Evolutionary conservation across 208 protist species (phyloP), one percentile per base, ranked within the genome.

Genomic region (Trypanosoma brucei): DNA sequence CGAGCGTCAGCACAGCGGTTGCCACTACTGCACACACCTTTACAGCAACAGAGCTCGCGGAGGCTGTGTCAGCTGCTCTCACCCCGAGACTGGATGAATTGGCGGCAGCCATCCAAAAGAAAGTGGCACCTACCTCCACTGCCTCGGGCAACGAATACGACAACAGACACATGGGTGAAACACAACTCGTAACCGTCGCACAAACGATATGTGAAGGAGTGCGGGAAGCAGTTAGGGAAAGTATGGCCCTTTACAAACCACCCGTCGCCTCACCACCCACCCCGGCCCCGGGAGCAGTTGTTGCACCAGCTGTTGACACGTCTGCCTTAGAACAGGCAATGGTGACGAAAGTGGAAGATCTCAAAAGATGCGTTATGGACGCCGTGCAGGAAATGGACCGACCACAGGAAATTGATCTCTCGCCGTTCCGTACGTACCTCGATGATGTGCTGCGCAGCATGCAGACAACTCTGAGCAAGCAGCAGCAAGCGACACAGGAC

Each of bases 351-450:
- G 36, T 78, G 42, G 68, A 62, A 0, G 48, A 9, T 44, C 62
- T 94, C 31, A 76, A 77, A n/a, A 51, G 42, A 38, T 76, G 72
- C 56, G 65, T 94, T 34, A 40, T 90, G 37, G 36, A 64, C 11
- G 59, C 78, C 3, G 59, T 94, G 5, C 63, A 80, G 13, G 82
- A 91, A 49, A 83, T 81, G 68, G 65, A 62, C 38, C 81, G 82
- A 57, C 64, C 73, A 5, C 83, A 84, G 7, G 79, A 88, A 54
- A 74, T 92, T 55, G 78, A 94, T 64, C 56, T 94, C 13, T 84
- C 81, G 2, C 83, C 81, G 30, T 80, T 94, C 73, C 89, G 84
- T 73, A 67, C 81, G 60, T 92, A 91, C 65, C 72, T 94, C 44
- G 88, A 94, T 55, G 77, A 77, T 57, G 68, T 89, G 14, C 62